Evolutionary conservation across 1,284 basidiomycete species (phyloP).

Genomic region (Boletus sp.): DNA sequence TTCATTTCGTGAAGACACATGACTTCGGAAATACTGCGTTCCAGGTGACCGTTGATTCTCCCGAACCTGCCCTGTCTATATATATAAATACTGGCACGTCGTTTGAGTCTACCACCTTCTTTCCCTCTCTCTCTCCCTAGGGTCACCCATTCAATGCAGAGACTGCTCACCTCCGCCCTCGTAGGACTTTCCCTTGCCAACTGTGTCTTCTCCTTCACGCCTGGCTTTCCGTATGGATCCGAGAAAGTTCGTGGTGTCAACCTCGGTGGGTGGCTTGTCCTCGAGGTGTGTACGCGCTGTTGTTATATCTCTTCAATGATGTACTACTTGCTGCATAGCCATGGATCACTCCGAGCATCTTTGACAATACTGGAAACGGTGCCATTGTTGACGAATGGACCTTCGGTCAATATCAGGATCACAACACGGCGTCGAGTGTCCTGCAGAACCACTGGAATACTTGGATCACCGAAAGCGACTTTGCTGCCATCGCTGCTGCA

Average conservation of each 20-base stretch:
- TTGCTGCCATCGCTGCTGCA: constrained; percentile 67
- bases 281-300: constrained; percentile 48
- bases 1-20: constrained; percentile 2
- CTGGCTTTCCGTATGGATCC: constrained; percentile 47
- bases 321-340: constrained; percentile 42
- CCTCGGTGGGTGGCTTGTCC: constrained; percentile 72
- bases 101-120: not conserved
- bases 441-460: constrained; percentile 75
- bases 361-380: constrained; percentile 67
- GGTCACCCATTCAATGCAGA: constrained; percentile 7
- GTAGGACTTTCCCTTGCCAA: constrained; percentile 16
- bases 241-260: constrained; percentile 53
- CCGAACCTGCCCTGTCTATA: constrained; percentile 13
- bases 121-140: not conserved
- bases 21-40: constrained; percentile 12
- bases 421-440: constrained; percentile 41
- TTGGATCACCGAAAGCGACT: constrained; percentile 78
- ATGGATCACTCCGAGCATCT: constrained; percentile 86
- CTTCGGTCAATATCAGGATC: constrained; percentile 62
- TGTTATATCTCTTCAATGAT: not conserved
- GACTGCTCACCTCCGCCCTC: constrained; percentile 16
- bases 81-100: constrained; percentile 14
- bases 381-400: constrained; percentile 79
- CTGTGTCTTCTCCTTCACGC: constrained; percentile 30
- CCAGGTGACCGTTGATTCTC: constrained; percentile 9